Evolutionary conservation across 176 grass and related monocot genomes (phyloP).

Genomic region (Oryza glumipatula): DNA sequence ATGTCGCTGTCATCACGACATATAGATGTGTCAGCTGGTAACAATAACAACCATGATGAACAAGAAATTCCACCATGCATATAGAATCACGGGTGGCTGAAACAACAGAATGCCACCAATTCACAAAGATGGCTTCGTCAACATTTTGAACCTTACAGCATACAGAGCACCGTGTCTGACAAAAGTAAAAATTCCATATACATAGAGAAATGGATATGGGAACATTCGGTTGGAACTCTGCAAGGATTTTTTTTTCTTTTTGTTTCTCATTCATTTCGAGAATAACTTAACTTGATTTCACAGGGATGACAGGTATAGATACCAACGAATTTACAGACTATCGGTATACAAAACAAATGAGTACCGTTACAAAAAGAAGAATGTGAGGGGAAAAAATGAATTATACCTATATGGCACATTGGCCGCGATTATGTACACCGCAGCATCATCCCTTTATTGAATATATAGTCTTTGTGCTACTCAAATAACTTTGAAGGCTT

Average conservation of each 20-base stretch:
- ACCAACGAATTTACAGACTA: conserved; percentile 53
- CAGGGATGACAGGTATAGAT: conserved; percentile 37
- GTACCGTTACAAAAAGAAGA: conserved; percentile 29
- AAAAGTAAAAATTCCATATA: neutral
- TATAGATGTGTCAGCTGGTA: neutral
- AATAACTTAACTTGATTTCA: conserved; percentile 47
- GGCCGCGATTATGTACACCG: conserved; percentile 58
- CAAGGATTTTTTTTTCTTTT: neutral
- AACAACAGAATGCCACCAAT: neutral
- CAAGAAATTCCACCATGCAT: neutral
- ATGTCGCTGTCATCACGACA: conserved; percentile 15
- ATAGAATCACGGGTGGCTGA: neutral
- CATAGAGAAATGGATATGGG: neutral
- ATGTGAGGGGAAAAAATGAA: conserved; percentile 48
- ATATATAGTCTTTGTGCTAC: conserved; percentile 28
- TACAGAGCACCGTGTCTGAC: neutral
- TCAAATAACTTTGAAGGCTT: conserved; percentile 42
- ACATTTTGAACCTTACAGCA: neutral
- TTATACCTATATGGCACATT: conserved; percentile 55
- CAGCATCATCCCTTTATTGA: conserved; percentile 65
- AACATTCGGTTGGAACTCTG: neutral
- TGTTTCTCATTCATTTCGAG: conserved; percentile 39
- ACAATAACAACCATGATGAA: conserved; percentile 10
- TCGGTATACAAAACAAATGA: conserved; percentile 43
- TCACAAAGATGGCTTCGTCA: neutral